A percentile compares a stretch with the other conserved stretches of the same genome.
Conservation (phyloP, 2,329 filamentous ascomycete species). For the Colletotrichum neosansevieriae region DNA sequence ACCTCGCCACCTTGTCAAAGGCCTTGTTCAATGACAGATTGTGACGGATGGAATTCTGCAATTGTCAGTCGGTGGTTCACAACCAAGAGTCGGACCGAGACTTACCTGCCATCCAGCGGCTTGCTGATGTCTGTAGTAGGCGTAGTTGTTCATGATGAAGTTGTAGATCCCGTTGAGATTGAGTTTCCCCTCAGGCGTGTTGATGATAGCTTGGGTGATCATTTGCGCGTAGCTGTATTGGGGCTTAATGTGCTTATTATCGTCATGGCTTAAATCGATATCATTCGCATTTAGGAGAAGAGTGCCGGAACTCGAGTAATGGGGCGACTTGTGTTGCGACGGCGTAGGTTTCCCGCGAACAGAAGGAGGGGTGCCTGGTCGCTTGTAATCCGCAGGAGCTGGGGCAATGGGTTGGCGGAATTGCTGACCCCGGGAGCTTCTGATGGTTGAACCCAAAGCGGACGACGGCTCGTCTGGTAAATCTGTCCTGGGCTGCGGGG, state of each 20-base stretch:
- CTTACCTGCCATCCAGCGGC: constrained; percentile 89
- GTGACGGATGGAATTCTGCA: constrained; percentile 92
- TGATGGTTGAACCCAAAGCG: constrained; percentile 27
- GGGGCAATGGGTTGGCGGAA: constrained; percentile 64
- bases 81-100: not conserved
- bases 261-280: constrained; percentile 84
- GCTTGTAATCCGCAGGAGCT: constrained; percentile 70
- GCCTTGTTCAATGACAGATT: constrained; percentile 95
- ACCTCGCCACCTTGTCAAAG: constrained; percentile 92
- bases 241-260: constrained; percentile 91
- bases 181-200: constrained; percentile 86
- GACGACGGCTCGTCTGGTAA: constrained; percentile 39
- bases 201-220: constrained; percentile 95
- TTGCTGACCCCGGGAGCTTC: constrained; percentile 43
- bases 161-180: constrained; percentile 94
- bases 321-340: constrained; percentile 54
- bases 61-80: constrained; percentile 43
- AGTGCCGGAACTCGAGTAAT: constrained; percentile 52
- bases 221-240: constrained; percentile 96
- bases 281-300: constrained; percentile 64
- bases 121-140: constrained; percentile 88
- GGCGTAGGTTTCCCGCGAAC: constrained; percentile 50
- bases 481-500: constrained; percentile 36
- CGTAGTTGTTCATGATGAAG: constrained; percentile 90
- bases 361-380: constrained; percentile 71